Conservation (phyloP, 2,329 filamentous ascomycete species). For the Bipolaris bicolor region DNA sequence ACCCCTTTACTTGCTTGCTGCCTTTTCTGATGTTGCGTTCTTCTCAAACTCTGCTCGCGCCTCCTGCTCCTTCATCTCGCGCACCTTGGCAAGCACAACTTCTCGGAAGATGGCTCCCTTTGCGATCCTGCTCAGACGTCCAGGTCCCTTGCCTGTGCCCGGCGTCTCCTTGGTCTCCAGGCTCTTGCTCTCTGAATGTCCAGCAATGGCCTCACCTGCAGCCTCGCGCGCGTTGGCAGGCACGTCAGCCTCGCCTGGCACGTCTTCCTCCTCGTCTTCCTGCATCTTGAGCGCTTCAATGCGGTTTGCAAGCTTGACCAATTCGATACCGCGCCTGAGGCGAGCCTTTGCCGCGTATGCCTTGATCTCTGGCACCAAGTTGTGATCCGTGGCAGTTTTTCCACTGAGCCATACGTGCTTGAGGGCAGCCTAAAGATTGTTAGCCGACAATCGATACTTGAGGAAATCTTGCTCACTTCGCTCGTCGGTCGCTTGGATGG, state of each 20-base stretch:
- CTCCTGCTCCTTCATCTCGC: constrained; percentile 88
- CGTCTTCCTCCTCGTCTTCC: constrained; percentile 82
- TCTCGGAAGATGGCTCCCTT: constrained; percentile 86
- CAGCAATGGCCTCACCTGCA: constrained; percentile 54
- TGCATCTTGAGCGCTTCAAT: constrained; percentile 94
- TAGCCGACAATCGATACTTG: constrained; percentile 11
- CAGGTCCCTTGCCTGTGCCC: constrained; percentile 49
- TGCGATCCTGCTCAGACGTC: constrained; percentile 63
- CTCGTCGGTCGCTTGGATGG: constrained; percentile 79
- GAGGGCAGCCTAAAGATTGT: constrained; percentile 68
- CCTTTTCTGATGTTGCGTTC: constrained; percentile 53
- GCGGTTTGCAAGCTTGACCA: constrained; percentile 93
- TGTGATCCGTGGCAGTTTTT: constrained; percentile 90
- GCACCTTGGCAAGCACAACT: constrained; percentile 90
- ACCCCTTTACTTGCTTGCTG: constrained; percentile 32
- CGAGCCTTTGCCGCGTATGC: constrained; percentile 91
- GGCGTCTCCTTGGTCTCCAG: constrained; percentile 38
- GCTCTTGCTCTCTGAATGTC: constrained; percentile 37
- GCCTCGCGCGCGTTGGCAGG: constrained; percentile 67
- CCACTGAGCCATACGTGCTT: constrained; percentile 88
- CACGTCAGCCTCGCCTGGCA: constrained; percentile 63
- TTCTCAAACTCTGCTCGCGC: constrained; percentile 72
- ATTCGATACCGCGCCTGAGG: constrained; percentile 90
- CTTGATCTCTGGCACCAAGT: constrained; percentile 95
- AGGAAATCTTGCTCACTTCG: constrained; percentile 59